Evolutionary conservation across 73 alveolate genomes (phyloP), one percentile per base, ranked within the genome.

Genomic region (Paramecium octaurelia): DNA sequence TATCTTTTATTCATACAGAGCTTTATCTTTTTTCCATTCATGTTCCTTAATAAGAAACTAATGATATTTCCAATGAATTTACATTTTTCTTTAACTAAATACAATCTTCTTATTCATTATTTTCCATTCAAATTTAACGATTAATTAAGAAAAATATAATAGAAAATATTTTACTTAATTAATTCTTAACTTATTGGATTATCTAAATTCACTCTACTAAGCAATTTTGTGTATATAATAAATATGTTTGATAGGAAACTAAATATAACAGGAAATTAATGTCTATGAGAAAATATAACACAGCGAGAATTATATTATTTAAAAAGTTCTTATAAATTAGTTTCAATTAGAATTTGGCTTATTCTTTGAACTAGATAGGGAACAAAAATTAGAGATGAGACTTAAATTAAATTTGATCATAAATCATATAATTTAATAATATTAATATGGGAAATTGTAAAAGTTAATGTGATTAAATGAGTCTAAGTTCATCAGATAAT

Each of bases 11-110:
- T 80, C 91, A 24, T 80, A 80, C 16, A 80, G 75, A 38, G 91
- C 91, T 29, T 29, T 80, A 80, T 80, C 91, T 35, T 80, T 80
- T 43, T 80, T 43, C 76, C 70, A 80, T 35, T 80, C 76, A 48
- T 80, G 48, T 46, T 80, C 91, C 57, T 31, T 20, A 29, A 29
- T 35, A 12, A 73, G 40, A 31, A 36, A 29, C 59, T 73, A 73
- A 23, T 31, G 6, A 29, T 21, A 73, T 12, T 36, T 12, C 60
- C 3, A 9, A 29, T 64, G 44, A 7, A 36, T 54, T 54, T 73
- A 73, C 87, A 14, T 35, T 36, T 36, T 73, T 73, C 87, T 73
- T 73, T 43, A 73, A 73, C 34, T 73, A 40, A 12, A 36, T 36
- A 12, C 57, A 29, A 43, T 73, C 87, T 73, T 73, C 87, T 29